phyloP scores from a whole-genome alignment of 2,329 filamentous ascomycete genomes.

The Raffaelea arxii region DNA sequence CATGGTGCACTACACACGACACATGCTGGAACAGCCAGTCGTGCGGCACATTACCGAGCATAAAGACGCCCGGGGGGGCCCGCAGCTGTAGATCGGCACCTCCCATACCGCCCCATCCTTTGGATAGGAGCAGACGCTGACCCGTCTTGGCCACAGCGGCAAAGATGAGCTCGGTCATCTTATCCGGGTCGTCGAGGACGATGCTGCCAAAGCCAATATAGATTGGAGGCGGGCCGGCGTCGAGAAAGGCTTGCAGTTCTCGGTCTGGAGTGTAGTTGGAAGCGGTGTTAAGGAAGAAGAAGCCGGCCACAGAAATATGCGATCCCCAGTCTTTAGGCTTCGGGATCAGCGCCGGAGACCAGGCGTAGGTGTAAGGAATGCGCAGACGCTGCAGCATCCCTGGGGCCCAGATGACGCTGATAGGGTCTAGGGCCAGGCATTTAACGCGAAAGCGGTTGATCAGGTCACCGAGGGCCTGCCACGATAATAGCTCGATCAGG shows the following conservation, averaged over 20 bases:
- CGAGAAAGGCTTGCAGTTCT: slow-evolving; percentile 57
- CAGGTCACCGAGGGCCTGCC: slow-evolving; percentile 76
- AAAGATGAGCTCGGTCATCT: slow-evolving; percentile 62
- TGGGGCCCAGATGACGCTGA: slow-evolving; percentile 55
- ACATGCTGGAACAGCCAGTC: slow-evolving; percentile 83
- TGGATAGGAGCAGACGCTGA: slow-evolving; percentile 54
- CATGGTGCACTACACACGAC: slow-evolving; percentile 76
- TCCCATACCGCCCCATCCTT: slow-evolving; percentile 81
- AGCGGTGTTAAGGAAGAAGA: slow-evolving; percentile 64
- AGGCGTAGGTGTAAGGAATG: slow-evolving; percentile 66
- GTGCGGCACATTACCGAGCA: slow-evolving; percentile 78
- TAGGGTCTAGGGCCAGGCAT: slow-evolving; percentile 19
- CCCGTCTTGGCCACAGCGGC: slow-evolving; percentile 58
- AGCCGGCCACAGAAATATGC: slow-evolving; percentile 65
- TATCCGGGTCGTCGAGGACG: slow-evolving; percentile 66
- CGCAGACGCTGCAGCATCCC: slow-evolving; percentile 61
- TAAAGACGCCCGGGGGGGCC: slow-evolving; percentile 68
- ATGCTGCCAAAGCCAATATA: slow-evolving; percentile 82
- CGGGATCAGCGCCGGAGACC: slow-evolving; percentile 39
- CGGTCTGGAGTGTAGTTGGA: slow-evolving; percentile 56
- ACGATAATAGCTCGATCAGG: slow-evolving; percentile 75
- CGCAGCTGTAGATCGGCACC: slow-evolving; percentile 36
- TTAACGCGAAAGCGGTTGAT: slow-evolving; percentile 59
- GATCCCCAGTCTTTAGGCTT: slow-evolving; percentile 69
- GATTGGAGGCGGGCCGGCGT: slow-evolving; percentile 59